Conservation (phyloP, 2,329 filamentous ascomycete species). For the Pestalotiopsis sp. region DNA sequence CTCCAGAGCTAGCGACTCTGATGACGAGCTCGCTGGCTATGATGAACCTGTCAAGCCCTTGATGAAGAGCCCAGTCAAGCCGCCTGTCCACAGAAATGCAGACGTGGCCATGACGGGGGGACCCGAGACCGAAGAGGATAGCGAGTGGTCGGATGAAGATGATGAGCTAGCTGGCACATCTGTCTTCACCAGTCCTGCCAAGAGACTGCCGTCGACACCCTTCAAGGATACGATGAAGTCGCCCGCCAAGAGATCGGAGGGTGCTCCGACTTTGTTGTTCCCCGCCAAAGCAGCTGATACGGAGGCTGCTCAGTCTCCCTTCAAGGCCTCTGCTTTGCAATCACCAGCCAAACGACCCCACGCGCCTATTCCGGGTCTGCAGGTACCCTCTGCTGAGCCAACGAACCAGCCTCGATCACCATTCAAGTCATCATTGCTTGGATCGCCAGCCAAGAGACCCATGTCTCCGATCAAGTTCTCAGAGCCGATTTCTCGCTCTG, state of each 20-base stretch:
- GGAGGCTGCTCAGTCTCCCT: constrained; percentile 39
- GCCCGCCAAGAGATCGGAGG: constrained; percentile 56
- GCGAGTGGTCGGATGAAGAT: constrained; percentile 17
- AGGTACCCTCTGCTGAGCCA: constrained; percentile 24
- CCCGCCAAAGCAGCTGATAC: constrained; percentile 25
- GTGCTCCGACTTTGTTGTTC: constrained; percentile 28
- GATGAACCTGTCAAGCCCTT: constrained; percentile 53
- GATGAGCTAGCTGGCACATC: constrained; percentile 35
- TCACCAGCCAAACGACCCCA: constrained; percentile 52
- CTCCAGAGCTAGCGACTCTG: constrained; percentile 48
- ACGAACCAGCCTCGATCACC: constrained; percentile 33
- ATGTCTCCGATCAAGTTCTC: constrained; percentile 26
- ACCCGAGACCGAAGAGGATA: constrained; percentile 24
- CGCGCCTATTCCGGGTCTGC: constrained; percentile 23
- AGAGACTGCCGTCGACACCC: constrained; percentile 51
- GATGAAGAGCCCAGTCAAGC: constrained; percentile 57
- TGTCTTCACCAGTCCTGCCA: constrained; percentile 55
- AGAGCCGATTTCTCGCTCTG: constrained; percentile 14
- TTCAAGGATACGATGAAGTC: constrained; percentile 56
- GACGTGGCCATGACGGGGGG: constrained; percentile 26
- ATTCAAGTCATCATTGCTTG: constrained; percentile 32
- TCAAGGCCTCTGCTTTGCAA: constrained; percentile 49
- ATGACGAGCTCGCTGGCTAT: constrained; percentile 58
- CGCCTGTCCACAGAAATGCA: constrained; percentile 37
- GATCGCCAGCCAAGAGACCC: constrained; percentile 31